Conservation (phyloP, 768 basidiomycete genomes). For the Hericium coralloides region DNA sequence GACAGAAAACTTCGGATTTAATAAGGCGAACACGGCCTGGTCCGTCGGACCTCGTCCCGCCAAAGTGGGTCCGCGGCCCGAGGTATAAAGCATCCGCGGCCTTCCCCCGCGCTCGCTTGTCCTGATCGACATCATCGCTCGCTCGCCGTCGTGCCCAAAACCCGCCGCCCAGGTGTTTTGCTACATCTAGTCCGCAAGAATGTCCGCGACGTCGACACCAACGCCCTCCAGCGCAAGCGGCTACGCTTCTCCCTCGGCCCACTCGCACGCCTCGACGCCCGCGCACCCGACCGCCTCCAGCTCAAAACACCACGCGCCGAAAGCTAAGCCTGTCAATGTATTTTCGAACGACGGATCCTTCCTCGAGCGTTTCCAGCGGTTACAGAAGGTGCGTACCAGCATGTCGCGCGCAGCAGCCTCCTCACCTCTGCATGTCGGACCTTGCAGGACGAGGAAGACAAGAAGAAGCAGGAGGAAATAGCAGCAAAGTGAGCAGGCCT, state of each 20-base stretch:
- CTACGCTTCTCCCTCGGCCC: constrained; percentile 20
- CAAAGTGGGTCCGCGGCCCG: no score
- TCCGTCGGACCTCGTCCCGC: no score
- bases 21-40: no score
- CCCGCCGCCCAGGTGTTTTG: no score
- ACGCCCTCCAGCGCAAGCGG: constrained; percentile 11
- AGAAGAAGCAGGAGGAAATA: constrained; percentile 42
- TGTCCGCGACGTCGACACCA: neutral
- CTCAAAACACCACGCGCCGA: constrained; percentile 17
- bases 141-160: no score
- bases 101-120: no score
- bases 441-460: constrained; percentile 48
- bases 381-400: constrained; percentile 36
- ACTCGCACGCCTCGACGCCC: constrained; percentile 17
- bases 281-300: constrained; percentile 14
- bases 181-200: neutral
- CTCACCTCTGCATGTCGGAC: neutral
- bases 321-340: constrained; percentile 44
- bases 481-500: constrained; percentile 34
- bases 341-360: constrained; percentile 68
- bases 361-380: constrained; percentile 51
- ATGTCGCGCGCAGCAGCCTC: no score
- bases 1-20: no score
- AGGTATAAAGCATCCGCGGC: no score
- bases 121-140: no score